A percentile compares a stretch with the other conserved stretches of the same genome.
Conservation (phyloP, 176 grass and related monocot genomes). For the Poa annua region DNA sequence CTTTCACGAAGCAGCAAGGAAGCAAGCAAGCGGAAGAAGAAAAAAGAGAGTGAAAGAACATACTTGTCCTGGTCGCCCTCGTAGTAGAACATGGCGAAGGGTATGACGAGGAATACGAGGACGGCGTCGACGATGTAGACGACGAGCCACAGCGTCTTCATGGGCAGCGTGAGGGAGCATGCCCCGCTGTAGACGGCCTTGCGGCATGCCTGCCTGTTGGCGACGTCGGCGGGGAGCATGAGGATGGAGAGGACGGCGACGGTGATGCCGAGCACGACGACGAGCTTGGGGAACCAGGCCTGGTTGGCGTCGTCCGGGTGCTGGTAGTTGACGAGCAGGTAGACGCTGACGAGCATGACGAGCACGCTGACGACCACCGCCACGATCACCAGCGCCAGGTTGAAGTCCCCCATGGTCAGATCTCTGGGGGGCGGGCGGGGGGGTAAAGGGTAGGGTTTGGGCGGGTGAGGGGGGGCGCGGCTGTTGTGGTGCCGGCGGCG, state of each 20-base stretch:
- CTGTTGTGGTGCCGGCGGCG: conserved; percentile 28
- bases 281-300: conserved; percentile 93
- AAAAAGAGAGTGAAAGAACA: too few relatives aligned
- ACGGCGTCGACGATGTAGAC: conserved; percentile 88
- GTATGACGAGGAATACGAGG: conserved; percentile 96
- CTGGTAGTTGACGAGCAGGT: conserved; percentile 98
- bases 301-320: conserved; percentile 99
- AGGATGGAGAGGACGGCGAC: conserved; percentile 94
- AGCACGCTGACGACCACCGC: conserved; percentile 75
- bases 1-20: not conserved
- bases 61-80: conserved; percentile 99
- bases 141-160: conserved; percentile 88
- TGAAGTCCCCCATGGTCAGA: conserved; percentile 96
- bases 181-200: conserved; percentile 81
- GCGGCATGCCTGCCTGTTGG: conserved; percentile 76
- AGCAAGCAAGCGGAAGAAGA: not conserved
- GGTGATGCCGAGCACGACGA: conserved; percentile 89
- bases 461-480: not conserved
- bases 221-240: conserved; percentile 99
- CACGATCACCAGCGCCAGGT: conserved; percentile 93
- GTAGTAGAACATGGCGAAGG: conserved; percentile 98
- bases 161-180: conserved; percentile 81
- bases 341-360: conserved; percentile 83
- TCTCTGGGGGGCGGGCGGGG: not conserved
- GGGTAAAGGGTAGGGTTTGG: conserved; percentile 15